Conservation (phyloP, 208 protist genomes). For the Trichomonas gallinae region DNA sequence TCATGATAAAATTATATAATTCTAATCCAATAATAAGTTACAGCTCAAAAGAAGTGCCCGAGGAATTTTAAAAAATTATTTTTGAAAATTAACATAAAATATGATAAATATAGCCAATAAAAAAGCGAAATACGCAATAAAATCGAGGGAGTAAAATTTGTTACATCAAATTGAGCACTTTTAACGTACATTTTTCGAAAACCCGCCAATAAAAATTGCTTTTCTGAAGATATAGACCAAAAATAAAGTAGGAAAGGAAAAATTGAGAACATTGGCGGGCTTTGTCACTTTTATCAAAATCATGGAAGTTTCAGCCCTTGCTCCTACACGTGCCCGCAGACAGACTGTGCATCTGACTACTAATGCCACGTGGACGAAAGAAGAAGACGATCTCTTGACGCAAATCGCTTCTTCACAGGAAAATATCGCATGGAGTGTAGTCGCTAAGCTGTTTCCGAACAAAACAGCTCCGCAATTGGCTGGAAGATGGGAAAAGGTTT, state of each 20-base stretch:
- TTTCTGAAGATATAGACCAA: background rate
- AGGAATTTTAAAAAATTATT: no score
- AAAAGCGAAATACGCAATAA: no score
- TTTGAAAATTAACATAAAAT: no score
- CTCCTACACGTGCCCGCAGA: background rate
- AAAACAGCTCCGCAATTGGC: conserved; percentile 97
- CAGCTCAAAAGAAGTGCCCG: no score
- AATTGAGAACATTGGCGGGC: background rate
- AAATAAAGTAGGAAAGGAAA: background rate
- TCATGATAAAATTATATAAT: no score
- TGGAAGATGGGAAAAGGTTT: conserved; percentile 91
- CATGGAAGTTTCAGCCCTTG: background rate
- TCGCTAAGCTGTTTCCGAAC: conserved; percentile 31
- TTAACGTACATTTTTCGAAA: background rate
- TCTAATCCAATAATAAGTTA: no score
- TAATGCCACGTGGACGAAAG: background rate
- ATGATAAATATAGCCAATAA: no score
- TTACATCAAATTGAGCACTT: background rate
- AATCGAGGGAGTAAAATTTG: no score
- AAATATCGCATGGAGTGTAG: background rate
- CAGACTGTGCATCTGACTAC: background rate
- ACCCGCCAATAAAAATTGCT: background rate
- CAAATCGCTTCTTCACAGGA: background rate
- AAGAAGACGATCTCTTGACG: background rate
- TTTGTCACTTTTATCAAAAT: background rate